Evolutionary conservation across 1,139 yeast species (phyloP).

Genomic region (Yamadazyma buinensis): DNA sequence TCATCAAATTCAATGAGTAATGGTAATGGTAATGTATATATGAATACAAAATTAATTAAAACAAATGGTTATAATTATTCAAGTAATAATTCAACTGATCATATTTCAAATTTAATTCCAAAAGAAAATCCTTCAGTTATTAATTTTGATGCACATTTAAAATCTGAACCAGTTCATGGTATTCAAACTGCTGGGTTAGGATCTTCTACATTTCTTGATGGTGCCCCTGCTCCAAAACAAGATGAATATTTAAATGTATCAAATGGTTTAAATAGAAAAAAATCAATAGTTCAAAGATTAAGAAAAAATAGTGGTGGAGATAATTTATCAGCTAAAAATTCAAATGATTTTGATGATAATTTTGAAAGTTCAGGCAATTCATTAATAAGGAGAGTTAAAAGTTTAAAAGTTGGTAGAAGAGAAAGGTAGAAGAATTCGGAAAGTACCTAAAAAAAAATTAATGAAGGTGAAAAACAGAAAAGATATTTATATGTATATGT

Average conservation of each 20-base stretch:
- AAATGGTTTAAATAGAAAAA: slow-evolving; percentile 57
- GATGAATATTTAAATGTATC: slow-evolving; percentile 25
- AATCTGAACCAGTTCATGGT: slow-evolving; percentile 79
- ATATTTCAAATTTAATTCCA: slow-evolving; percentile 27
- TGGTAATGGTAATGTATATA: no score
- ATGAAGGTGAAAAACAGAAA: no score
- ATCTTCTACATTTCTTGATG: slow-evolving; percentile 87
- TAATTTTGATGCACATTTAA: slow-evolving; percentile 67
- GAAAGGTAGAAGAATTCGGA: no score
- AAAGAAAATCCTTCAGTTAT: slow-evolving; percentile 51
- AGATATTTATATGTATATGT: no score
- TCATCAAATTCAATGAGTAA: neutral
- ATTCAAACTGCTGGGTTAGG: slow-evolving; percentile 84
- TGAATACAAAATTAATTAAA: slow-evolving; percentile 2
- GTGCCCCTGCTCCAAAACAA: slow-evolving; percentile 82
- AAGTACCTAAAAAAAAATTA: no score
- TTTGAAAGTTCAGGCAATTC: slow-evolving; percentile 38
- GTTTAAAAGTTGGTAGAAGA: slow-evolving; percentile 68
- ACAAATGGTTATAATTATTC: slow-evolving; percentile 7
- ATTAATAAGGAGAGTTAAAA: slow-evolving; percentile 78
- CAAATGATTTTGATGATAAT: slow-evolving; percentile 18
- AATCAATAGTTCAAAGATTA: slow-evolving; percentile 69
- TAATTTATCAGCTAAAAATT: slow-evolving; percentile 29
- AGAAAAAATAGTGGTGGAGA: slow-evolving; percentile 43
- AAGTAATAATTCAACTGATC: slow-evolving; percentile 12